Evolutionary conservation across 441 rosid genomes (phyloP), one percentile per base, ranked within the genome.

Genomic region (Viola pubescens): DNA sequence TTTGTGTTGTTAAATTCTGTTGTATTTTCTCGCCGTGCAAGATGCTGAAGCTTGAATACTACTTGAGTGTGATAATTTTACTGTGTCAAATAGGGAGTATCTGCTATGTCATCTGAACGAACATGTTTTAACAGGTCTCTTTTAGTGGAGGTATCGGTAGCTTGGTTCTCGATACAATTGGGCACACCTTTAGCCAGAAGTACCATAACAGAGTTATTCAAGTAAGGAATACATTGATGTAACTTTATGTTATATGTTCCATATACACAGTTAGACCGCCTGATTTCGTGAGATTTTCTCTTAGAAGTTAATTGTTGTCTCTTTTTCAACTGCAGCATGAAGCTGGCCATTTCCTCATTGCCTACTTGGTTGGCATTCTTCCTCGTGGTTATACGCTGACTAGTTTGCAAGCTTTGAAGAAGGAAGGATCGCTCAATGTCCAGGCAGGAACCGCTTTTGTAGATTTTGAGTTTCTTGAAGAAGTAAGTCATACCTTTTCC

Each of bases 401-500:
- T 37, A 85, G 97, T 64, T 71, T 85, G 57, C 91, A 87, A 56
- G 94, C 95, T 72, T 76, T 91, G 44, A 73, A 77, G 77, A 85
- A 87, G 71, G 90, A 88, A 80, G 97, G 98, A 50, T 87, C 97
- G 53, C 85, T 89, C 56, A 91, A 89, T 68, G 78, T 89, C 73
- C 98, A 91, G 82, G 98, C 90, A 11, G 97, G 97, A 52, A 82
- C 91, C 44, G 81, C 97, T 48, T 91, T 91, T 58, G 95, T 89
- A 12, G 94, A 91, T 73, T 82, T 79, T 26, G 98, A 89, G 60
- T 91, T 91, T 69, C 81, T 87, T 16, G 91, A 89, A 77, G 97
- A 89, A 82, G 95, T 89, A 74, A 14, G 77, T 68, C 57, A 14
- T 50, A 48, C 50, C 39, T 54, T 55, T 43, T 38, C 16, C 48